Percentiles rank a stretch among this genome's conserved stretches.
phyloP scores from a whole-genome alignment of 768 basidiomycete species.

The Panus rudis region DNA sequence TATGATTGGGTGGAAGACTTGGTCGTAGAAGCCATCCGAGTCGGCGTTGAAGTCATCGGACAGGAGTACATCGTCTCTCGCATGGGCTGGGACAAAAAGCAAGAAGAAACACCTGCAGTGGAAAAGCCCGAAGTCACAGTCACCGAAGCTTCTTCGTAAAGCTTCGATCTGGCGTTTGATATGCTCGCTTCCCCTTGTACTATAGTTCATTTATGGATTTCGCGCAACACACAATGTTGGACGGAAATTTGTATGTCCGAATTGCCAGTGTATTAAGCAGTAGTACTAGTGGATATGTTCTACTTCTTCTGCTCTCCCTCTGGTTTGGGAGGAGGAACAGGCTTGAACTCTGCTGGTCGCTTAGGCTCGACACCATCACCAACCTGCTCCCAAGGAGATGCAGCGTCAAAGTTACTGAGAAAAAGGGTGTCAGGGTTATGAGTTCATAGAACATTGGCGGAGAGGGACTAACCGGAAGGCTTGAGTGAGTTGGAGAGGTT shows the following conservation, averaged over 20 bases:
- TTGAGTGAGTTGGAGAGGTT: slow-evolving; percentile 95
- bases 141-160: not conserved
- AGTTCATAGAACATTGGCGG: not conserved
- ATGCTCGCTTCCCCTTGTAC: not conserved
- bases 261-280: too few species aligned
- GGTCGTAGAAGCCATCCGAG: slow-evolving; percentile 77
- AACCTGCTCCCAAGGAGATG: slow-evolving; percentile 93
- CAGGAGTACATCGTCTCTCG: slow-evolving; percentile 85
- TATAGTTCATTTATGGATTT: not conserved
- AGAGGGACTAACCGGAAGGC: slow-evolving; percentile 74
- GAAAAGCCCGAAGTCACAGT: slow-evolving; percentile 5
- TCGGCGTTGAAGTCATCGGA: slow-evolving; percentile 84
- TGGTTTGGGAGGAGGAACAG: slow-evolving; percentile 66
- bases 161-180: not conserved
- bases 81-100: slow-evolving; percentile 66
- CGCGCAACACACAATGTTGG: too few species aligned
- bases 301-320: slow-evolving; percentile 78
- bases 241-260: too few species aligned
- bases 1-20: slow-evolving; percentile 96
- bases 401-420: slow-evolving; percentile 84
- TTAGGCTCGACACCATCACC: slow-evolving; percentile 55
- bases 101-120: slow-evolving; percentile 6
- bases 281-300: too few species aligned
- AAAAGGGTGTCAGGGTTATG: slow-evolving; percentile 1
- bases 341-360: slow-evolving; percentile 69